Base-by-base conservation (phyloP, 805 yeast genomes). In the Debaryomyces prosopidis region DNA sequence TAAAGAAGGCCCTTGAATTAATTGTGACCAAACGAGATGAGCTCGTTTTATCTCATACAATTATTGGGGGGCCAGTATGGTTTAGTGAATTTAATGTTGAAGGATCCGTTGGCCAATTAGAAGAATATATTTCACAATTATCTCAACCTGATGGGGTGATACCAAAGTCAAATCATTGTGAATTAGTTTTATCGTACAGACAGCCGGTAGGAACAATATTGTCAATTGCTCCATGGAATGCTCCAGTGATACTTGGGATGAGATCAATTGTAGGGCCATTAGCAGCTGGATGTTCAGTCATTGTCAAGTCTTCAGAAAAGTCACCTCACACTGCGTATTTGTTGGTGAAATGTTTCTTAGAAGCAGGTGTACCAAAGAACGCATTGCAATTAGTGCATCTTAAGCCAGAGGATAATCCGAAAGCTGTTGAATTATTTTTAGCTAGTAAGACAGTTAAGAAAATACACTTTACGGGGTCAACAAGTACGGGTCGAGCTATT, bases 221-320 rank as follows among this genome's bases (percentile, higher is more conserved):
- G 30, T 63, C 77, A 14, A 68, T 76, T 1, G 62, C 78, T 2
- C 73, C 81, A 0, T 76, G 80, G 80, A 76, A 76, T 55, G 79
- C 77, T 1, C 79, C 81, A 1, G 68, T 68, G 0, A 60, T 73
- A 12, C 56, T 76, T 28, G 57, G 68, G 11, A 61, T 65, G 12
- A 59, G 80, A 44, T 59, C 76, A 2, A 62, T 76, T 3, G 48
- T 63, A 14, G 73, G 75, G 5, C 80, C 80, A 2, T 57, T 76
- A 44, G 73, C 73, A 34, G 80, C 80, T 10, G 80, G 80, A 1
- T 74, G 79, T 48, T 73, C 79, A 0, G 79, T 76, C 10, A 55
- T 75, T 15, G 47, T 66, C 31, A 75, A 74, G 46, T 59, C 77
- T 1, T 59, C 73, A 12, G 78, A 75, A 38, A 59, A 66, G 43